Base-by-base conservation (phyloP, 441 rosid genomes). In the Jatropha podagrica region DNA sequence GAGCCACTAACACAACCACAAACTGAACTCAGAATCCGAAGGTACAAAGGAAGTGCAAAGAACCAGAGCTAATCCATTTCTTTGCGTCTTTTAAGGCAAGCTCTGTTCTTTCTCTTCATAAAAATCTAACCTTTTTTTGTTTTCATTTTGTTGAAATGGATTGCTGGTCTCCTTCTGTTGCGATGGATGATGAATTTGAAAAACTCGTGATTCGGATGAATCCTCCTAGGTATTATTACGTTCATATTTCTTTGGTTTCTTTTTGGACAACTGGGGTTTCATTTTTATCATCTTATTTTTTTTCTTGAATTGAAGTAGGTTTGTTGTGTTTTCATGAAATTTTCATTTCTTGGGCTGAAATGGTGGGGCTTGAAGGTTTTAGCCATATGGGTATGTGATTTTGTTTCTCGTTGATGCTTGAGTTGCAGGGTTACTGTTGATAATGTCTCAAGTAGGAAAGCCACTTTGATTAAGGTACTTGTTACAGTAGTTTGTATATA, bases 121-220 rank as follows among this genome's bases (percentile, higher is more conserved):
- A 64, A 40, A 13, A 20, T 56, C 72, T 62, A 14, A 51, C 11
- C 26, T 49, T 59, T 37, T 37, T 18, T 40, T 70, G 18, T 54
- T 55, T 46, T 5, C n/a, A 27, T 51, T 51, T 48, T 42, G 40
- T 55, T 17, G 32, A 77, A 68, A 87, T 92, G 97, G 89, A 92
- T 85, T 85, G 78, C 65, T 92, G 92, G 92, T 80, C 88, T 71
- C 80, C 86, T 69, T 77, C 92, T 73, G 64, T 88, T 51, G 10
- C 88, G 4, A 81, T 84, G 71, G 92, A 86, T 73, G 88, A 89
- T 72, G 97, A 92, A 80, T 90, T 86, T 75, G 86, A 86, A 83
- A 92, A 92, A 84, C 95, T 92, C 49, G 86, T 88, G 9, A 85
- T 86, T 76, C 85, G 95, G 51, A 89, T 92, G 90, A 92, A 92